phyloP scores from a whole-genome alignment of 2,329 filamentous ascomycete species.

The Colletotrichum cereale region DNA sequence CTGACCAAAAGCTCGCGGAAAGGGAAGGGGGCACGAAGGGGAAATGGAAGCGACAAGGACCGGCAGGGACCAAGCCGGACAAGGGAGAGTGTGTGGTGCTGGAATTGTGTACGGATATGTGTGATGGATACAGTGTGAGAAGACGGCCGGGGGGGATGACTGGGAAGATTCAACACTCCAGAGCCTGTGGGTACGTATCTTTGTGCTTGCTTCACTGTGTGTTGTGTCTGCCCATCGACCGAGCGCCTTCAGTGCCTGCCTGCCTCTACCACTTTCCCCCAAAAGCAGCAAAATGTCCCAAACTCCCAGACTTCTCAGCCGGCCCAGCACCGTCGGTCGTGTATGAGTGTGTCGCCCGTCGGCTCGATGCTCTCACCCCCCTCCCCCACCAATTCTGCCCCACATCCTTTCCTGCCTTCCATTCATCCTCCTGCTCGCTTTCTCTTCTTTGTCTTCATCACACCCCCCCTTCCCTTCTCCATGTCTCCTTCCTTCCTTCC shows the following conservation, averaged over 20 bases:
- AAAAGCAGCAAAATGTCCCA: background rate
- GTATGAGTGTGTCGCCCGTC: background rate
- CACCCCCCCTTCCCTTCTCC: background rate
- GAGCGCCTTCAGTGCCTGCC: constrained; percentile 43
- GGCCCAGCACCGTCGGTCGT: background rate
- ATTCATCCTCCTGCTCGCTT: background rate
- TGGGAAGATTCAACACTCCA: background rate
- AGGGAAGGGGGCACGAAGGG: background rate
- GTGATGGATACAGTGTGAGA: background rate
- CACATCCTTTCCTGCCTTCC: background rate
- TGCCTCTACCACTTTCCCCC: constrained; percentile 4
- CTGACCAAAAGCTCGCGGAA: background rate
- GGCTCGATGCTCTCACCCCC: background rate
- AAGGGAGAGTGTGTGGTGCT: background rate
- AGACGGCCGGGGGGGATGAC: background rate
- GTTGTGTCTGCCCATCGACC: constrained; percentile 34
- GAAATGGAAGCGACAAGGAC: background rate
- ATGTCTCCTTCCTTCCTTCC: background rate
- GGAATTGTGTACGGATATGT: background rate
- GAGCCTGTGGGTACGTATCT: background rate
- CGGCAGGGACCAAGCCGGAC: background rate
- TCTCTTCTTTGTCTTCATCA: background rate
- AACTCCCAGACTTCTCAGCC: background rate
- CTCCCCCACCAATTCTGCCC: background rate
- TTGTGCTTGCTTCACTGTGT: background rate